Percentiles rank a stretch among this genome's conserved stretches.
Conservation (phyloP, 768 basidiomycete genomes). For the Coprinellus micaceus region DNA sequence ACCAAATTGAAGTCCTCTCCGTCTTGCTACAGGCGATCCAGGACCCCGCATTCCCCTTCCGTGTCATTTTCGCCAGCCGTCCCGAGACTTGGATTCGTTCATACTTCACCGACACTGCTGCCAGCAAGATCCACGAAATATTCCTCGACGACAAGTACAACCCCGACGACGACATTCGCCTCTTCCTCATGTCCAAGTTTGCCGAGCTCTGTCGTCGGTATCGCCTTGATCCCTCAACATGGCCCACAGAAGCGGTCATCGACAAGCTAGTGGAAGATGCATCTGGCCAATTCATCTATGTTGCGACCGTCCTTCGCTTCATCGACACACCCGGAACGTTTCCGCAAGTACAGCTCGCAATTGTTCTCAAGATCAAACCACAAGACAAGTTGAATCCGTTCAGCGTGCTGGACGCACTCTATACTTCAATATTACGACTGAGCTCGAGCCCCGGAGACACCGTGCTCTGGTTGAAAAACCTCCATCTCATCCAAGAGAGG, state of each 20-base stretch:
- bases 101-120: background rate
- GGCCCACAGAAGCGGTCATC: background rate
- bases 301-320: background rate
- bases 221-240: background rate
- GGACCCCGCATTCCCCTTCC: background rate
- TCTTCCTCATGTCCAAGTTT: background rate
- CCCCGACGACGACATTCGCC: background rate
- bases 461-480: background rate
- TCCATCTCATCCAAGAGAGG: background rate
- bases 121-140: background rate
- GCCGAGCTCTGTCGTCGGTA: background rate
- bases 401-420: background rate
- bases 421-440: background rate
- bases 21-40: background rate
- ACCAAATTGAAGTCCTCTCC: background rate
- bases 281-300: conserved; percentile 7
- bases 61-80: background rate
- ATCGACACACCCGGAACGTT: background rate
- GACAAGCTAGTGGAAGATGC: background rate
- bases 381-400: background rate
- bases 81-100: background rate
- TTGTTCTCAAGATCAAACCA: background rate
- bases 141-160: background rate
- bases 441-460: background rate
- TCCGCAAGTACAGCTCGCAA: background rate